These are phyloP conservation scores for Mycena citricolor DNA, from an alignment of 1,284 basidiomycete species.

Conservation along the genomic window DNA sequence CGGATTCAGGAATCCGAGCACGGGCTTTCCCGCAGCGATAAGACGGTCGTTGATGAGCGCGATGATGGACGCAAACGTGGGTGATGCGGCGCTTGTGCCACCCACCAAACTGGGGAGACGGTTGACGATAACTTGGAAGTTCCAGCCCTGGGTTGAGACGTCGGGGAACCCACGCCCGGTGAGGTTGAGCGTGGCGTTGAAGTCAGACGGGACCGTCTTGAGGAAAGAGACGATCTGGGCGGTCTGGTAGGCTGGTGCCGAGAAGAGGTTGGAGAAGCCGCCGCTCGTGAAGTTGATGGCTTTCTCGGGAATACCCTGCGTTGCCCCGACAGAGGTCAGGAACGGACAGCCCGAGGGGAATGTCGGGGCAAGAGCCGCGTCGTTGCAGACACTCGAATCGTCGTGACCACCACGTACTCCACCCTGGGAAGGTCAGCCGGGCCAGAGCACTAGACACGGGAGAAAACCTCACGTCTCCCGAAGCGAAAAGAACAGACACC, in stretches of 20 bases:
- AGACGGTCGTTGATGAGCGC: conserved; percentile 18
- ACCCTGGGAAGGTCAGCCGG: conserved; percentile 32
- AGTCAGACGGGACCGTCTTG: conserved; percentile 22
- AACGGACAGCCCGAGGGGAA: conserved; percentile 30
- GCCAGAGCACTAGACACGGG: conserved; percentile 33
- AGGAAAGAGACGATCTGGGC: conserved; percentile 52
- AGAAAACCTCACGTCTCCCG: conserved; percentile 28
- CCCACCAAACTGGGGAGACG: conserved; percentile 36
- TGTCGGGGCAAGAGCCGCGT: conserved; percentile 21
- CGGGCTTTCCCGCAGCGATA: conserved; percentile 12
- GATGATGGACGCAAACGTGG: conserved; percentile 15
- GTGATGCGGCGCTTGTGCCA: conserved; percentile 13
- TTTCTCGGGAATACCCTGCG: conserved; percentile 19
- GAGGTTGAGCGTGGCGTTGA: background rate
- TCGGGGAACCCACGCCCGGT: conserved; percentile 1
- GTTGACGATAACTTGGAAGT: conserved; percentile 24
- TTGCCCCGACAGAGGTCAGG: background rate
- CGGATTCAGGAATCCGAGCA: conserved; percentile 16
- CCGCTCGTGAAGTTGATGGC: conserved; percentile 34
- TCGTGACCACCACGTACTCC: conserved; percentile 59
- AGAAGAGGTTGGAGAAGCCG: conserved; percentile 50
- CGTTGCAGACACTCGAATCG: conserved; percentile 38
- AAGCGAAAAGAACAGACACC: conserved; percentile 9
- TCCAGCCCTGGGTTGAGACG: background rate
- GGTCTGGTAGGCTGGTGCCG: conserved; percentile 47